Conservation (phyloP, 2,329 filamentous ascomycete species). For the Macrophomina phaseolina region DNA sequence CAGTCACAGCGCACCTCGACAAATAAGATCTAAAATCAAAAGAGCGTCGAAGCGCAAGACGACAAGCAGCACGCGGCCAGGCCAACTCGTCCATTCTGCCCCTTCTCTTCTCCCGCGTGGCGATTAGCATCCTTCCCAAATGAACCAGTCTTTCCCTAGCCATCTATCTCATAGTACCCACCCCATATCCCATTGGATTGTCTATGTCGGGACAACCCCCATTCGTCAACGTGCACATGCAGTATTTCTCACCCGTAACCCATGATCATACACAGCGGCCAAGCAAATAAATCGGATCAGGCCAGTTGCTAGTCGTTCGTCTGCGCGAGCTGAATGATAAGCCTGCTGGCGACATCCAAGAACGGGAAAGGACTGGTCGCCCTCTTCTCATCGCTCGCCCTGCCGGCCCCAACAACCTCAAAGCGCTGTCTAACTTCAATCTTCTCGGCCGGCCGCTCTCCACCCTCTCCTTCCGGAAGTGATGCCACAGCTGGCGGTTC, state of each 20-base stretch:
- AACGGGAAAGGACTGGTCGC: constrained; percentile 96
- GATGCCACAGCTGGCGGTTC: constrained; percentile 35
- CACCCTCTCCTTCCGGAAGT: constrained; percentile 34
- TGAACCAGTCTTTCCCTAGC: constrained; percentile 7
- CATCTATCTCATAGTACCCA: constrained; percentile 1
- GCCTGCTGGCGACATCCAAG: constrained; percentile 86
- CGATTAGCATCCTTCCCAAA: constrained; percentile 13
- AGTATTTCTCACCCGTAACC: background rate
- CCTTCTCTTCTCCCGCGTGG: background rate
- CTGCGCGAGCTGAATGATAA: constrained; percentile 91
- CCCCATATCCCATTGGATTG: background rate
- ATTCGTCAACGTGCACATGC: background rate
- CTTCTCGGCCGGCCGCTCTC: constrained; percentile 37
- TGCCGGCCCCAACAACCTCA: constrained; percentile 53
- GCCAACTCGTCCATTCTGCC: background rate
- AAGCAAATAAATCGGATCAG: background rate
- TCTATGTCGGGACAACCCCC: background rate
- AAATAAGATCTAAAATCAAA: background rate
- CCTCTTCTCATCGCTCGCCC: constrained; percentile 81
- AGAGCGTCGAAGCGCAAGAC: background rate
- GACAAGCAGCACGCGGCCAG: background rate
- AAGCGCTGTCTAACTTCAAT: constrained; percentile 44
- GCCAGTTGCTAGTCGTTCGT: constrained; percentile 22
- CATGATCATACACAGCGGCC: constrained; percentile 7
- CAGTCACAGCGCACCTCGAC: background rate